These are phyloP conservation scores for Umbelopsis sp. DNA, from an alignment of 371 early-diverging fungal species.

Conservation along the genomic window DNA sequence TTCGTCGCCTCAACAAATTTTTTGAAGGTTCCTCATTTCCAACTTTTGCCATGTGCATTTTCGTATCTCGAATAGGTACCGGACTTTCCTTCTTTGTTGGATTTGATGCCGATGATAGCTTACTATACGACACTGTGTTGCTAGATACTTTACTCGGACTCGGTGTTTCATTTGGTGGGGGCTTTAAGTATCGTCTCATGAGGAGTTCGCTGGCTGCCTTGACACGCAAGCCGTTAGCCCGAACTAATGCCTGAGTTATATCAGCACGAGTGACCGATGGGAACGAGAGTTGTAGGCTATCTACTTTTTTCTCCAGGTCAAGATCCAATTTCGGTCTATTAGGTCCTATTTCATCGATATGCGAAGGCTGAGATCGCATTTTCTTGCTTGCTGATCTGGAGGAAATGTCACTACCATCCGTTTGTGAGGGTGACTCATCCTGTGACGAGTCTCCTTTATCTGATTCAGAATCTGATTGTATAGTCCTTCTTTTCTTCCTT, in stretches of 20 bases:
- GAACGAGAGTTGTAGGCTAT: not conserved
- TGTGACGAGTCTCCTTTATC: not conserved
- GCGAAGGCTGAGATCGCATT: not conserved
- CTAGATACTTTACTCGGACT: not conserved
- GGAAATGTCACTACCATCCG: not conserved
- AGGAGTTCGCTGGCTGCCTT: conserved; percentile 11
- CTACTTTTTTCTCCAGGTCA: conserved; percentile 1
- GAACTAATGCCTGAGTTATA: not conserved
- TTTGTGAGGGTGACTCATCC: not conserved
- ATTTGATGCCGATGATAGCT: not conserved
- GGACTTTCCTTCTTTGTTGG: no score
- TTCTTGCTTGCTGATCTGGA: not conserved
- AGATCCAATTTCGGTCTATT: not conserved
- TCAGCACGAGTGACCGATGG: not conserved
- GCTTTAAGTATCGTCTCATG: not conserved
- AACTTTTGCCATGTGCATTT: no score
- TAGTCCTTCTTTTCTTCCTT: not conserved
- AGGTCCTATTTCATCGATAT: not conserved
- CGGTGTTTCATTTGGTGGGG: not conserved
- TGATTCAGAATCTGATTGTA: not conserved
- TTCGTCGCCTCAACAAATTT: not conserved
- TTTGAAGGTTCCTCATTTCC: no score
- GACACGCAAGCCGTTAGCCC: not conserved
- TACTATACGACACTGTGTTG: not conserved
- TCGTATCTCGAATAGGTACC: no score